Base-by-base conservation (phyloP, 441 rosid species). In the Gossypium lobatum region DNA sequence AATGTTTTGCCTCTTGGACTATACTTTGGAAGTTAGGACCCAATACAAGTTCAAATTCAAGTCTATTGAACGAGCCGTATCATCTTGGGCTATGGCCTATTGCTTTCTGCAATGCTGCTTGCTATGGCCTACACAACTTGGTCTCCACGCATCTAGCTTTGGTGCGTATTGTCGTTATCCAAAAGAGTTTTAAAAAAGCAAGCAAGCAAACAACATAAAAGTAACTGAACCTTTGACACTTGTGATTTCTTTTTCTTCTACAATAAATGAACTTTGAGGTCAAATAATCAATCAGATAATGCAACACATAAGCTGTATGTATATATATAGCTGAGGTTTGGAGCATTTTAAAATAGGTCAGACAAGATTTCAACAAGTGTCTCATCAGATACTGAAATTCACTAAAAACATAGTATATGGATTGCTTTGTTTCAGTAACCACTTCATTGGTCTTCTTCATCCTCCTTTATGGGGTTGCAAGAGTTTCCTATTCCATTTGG, bases 401-500 rank as follows among this genome's bases (percentile, higher is more conserved):
- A 58, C 63, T 31, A 21, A 52, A 69, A 53, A 52, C 46, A 28
- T 16, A 52, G 72, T 26, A 17, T 39, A 79, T 80, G 85, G 78
- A 71, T 31, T 59, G 13, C 46, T 64, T 64, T 37, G 46, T 55
- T 53, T 52, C 63, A 13, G 18, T 23, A 34, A 28, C 45, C 45
- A 23, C 73, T 52, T 57, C 66, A 4, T 39, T 60, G 26, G n/a
- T 63, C 4, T 3, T 63, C 4, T 3, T 64, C 39, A n/a, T 79
- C 17, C 62, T 77, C 23, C 60, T 80, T 46, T 79, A 64, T 62
- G 80, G 77, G 7, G 69, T 55, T 54, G 73, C 55, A 3, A 81
- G 60, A 75, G 59, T 65, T 64, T 73, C 37, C 28, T 46, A 77
- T 74, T 80, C 80, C 55, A 54, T 83, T 75, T 85, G 87, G 88